Base-by-base conservation (phyloP, 257 asterid species). In the Scutellaria baicalensis region DNA sequence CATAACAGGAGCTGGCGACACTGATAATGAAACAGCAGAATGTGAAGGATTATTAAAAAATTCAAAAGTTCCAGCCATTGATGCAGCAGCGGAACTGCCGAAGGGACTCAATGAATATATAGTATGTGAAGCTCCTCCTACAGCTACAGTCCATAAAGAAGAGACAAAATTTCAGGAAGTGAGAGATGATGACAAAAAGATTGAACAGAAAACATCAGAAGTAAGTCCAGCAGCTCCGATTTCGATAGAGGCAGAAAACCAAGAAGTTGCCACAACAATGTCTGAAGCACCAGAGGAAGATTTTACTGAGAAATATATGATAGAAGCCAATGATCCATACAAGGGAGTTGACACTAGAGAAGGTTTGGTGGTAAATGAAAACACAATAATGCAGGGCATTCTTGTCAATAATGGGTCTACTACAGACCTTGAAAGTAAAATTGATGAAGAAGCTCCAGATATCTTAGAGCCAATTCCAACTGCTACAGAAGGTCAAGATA, bases 161-260 rank as follows among this genome's bases (percentile, higher is more conserved):
- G 83, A 79, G 65, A 58, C 62, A 59, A 72, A 35, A 69, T 8
- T 59, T 42, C 83, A 79, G 5, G 67, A 80, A 68, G 74, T 64
- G 43, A 71, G 59, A 20, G 66, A 31, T 35, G n/a, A n/a, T n/a
- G 21, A 35, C 23, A 76, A 74, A 38, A 49, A 21, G 4, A 27
- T 2, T 27, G 75, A 79, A 51, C 74, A 67, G 4, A 59, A 66
- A 67, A 70, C 20, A 64, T 61, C 79, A 70, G 82, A 68, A 36
- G 44, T 72, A 12, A 70, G 75, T 59, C 52, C 77, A 55, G 77
- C 77, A 49, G 66, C 73, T 77, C 81, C 77, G 23, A 75, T 77
- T 55, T 56, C 70, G 31, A 81, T 60, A 63, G 88, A 81, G 69
- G 69, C 84, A 23, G 63, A 74, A 54, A 79, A 74, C 69, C 42